phyloP scores from a whole-genome alignment of 2,329 filamentous ascomycete genomes.

The Myriosclerotinia curreyana region DNA sequence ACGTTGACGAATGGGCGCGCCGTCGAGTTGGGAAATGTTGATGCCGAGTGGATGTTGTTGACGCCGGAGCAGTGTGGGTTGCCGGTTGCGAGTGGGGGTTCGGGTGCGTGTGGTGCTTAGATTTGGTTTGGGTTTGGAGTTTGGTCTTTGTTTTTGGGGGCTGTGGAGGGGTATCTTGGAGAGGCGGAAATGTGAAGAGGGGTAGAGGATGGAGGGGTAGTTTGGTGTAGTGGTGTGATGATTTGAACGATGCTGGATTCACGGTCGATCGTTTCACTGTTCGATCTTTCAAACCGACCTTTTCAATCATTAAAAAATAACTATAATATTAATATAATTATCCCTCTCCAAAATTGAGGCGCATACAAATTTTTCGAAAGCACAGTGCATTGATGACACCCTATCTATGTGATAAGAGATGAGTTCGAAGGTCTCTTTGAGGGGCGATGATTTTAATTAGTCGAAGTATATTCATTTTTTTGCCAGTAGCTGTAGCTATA shows the following conservation, averaged over 20 bases:
- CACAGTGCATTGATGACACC: too few relatives aligned
- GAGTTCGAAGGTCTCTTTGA: too few relatives aligned
- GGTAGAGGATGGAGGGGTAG: neutral
- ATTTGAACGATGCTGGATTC: neutral
- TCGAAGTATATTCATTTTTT: too few relatives aligned
- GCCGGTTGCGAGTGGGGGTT: neutral
- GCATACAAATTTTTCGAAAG: too few relatives aligned
- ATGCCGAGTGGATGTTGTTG: conserved; percentile 50
- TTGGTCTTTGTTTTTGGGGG: too few relatives aligned
- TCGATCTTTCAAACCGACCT: neutral
- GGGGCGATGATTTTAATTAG: too few relatives aligned
- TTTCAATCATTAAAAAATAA: neutral
- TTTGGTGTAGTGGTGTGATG: conserved; percentile 11
- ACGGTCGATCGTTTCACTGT: neutral
- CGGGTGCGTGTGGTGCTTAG: neutral
- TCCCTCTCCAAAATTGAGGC: too few relatives aligned
- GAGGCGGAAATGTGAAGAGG: rapidly evolving
- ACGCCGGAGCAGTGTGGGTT: conserved; percentile 45
- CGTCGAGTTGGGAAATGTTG: conserved; percentile 49
- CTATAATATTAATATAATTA: neutral
- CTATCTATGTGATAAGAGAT: too few relatives aligned
- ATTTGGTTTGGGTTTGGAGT: neutral
- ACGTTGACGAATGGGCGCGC: conserved; percentile 52
- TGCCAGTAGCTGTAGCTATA: too few relatives aligned
- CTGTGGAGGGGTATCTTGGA: neutral